Base-by-base conservation (phyloP, 2,329 filamentous ascomycete genomes). In the Aspergillus calidoustus region DNA sequence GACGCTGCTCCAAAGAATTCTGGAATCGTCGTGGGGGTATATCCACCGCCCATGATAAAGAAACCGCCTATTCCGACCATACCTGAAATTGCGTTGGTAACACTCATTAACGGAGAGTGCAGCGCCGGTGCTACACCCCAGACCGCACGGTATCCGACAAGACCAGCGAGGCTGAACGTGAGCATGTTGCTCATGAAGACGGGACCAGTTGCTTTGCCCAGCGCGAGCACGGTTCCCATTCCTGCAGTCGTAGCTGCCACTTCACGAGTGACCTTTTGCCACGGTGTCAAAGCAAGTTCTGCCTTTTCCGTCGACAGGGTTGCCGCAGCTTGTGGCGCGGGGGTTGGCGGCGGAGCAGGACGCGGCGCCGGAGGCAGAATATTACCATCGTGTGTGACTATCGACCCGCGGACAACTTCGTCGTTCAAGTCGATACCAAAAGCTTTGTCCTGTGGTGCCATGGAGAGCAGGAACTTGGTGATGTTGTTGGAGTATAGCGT, bases 401-500 rank as follows among this genome's bases (percentile, higher is more conserved):
- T 94, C 0, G 92, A 86, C 22, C 92, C 91, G 38, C 93, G 88
- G 7, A 95, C 91, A 25, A 97, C 93, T 76, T 96, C 92, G 68
- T 96, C 93, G 0, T 86, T 84, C 4, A 96, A 81, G 68, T 96
- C 91, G 50, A 96, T 83, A 7, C 91, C 91, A 65, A 92, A 96
- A 43, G 89, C 85, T 65, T 91, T 92, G 2, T 92, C 88, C 62
- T 89, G 85, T 1, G 92, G 91, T 1, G 88, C 78, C 83, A 96
- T 92, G 0, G 92, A 95, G 9, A 97, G 83, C 30, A 96, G 80
- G 60, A 93, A 90, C 73, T 96, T 97, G 67, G 89, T 93, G 70
- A 96, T 93, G 73, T 97, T 97, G 83, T 96, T 97, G 2, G 91
- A 95, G 77, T 96, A 97, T 22, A 97, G 80, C 0, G 91, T 96